These are phyloP conservation scores for Didymella arachidicola DNA, from an alignment of 2,329 filamentous ascomycete species.

Conservation along the genomic window DNA sequence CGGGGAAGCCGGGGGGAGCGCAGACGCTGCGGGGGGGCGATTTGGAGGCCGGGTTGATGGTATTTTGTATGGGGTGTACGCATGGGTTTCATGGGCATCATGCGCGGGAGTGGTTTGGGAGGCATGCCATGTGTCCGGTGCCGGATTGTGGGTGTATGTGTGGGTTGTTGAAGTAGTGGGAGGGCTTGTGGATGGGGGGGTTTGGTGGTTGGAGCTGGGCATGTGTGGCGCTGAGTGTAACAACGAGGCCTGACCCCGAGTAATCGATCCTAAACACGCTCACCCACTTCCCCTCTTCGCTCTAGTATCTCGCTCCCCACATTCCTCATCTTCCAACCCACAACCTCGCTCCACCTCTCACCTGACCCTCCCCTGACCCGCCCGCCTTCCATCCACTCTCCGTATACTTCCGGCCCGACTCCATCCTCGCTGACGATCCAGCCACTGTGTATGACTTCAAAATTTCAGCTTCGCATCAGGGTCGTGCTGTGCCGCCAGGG, in stretches of 20 bases:
- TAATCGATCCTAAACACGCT: background rate
- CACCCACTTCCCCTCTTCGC: background rate
- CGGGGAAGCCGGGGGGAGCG: conserved; percentile 53
- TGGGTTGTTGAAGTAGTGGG: conserved; percentile 48
- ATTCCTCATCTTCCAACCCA: conserved; percentile 9
- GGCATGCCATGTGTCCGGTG: conserved; percentile 63
- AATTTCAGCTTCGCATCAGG: conserved; percentile 8
- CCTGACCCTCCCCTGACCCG: background rate
- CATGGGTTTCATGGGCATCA: conserved; percentile 71
- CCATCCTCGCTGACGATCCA: conserved; percentile 36
- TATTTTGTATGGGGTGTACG: conserved; percentile 69
- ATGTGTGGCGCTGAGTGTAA: no score
- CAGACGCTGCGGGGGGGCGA: conserved; percentile 53
- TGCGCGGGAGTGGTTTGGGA: conserved; percentile 67
- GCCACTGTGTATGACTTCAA: conserved; percentile 41
- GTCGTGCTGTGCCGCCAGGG: background rate
- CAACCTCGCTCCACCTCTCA: background rate
- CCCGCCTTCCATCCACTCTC: conserved; percentile 8
- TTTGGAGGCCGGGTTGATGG: conserved; percentile 62
- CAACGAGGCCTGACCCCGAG: no score
- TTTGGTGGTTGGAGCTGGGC: no score
- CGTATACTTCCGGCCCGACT: conserved; percentile 18
- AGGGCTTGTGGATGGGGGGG: no score
- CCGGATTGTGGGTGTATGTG: conserved; percentile 64
- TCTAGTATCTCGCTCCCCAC: background rate